Base-by-base conservation (phyloP, 2,329 filamentous ascomycete species). In the Fusarium palustre region DNA sequence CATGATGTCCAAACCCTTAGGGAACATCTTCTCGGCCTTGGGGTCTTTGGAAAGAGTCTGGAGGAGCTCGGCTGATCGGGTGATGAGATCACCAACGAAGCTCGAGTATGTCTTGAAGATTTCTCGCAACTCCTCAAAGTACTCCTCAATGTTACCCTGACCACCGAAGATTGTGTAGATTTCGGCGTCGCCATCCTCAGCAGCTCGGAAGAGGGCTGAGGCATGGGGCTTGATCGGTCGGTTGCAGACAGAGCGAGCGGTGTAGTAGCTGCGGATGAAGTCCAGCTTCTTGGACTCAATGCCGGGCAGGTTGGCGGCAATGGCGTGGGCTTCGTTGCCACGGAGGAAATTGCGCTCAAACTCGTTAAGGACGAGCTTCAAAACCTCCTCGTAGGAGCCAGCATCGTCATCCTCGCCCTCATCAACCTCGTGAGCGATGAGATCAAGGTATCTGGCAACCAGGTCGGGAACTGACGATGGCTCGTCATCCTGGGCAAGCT, bases 91-190 rank as follows among this genome's bases (percentile, higher is more conserved):
- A 72, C 93, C 91, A 7, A 97, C 89, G 72, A 99, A 97, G 30
- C 92, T 92, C 15, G 92, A 91, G 82, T 99, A 99, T 63, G 94
- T 97, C 75, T 86, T 90, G 84, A 95, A 95, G 61, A 98, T 88
- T 79, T 97, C 92, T 59, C 96, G 90, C 67, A 99, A 88, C 84
- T 99, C 96, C 73, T 99, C 95, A 76, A 99, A 99, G 82, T 99
- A 99, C 82, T 99, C 97, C 81, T 99, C 95, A 69, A 99, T 98
- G 81, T 99, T 99, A 74, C 96, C 96, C 80, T 99, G 96, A 9
- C 96, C 96, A 64, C 96, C 96, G 73, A 98, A 97, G 66, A 99
- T 94, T 70, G 91, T 94, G 84, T 97, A 99, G 64, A 99, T 88
- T 74, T 89, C 91, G 56, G 94, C 94, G 58, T 90, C 90, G 66